Base-by-base conservation (phyloP, 2,329 filamentous ascomycete genomes). In the Rhynchosporium graminicola region DNA sequence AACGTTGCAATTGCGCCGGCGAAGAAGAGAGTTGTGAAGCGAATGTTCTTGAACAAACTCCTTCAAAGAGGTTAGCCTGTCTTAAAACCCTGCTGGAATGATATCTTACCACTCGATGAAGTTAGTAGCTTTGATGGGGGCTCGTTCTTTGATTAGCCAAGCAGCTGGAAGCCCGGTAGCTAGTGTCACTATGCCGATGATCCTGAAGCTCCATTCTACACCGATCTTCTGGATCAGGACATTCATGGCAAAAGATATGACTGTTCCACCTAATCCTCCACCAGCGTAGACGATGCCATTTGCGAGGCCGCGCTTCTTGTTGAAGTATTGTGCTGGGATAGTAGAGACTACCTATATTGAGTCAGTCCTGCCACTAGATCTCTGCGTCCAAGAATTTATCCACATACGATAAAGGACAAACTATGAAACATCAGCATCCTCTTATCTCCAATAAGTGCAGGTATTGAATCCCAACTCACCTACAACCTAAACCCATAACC, bases 1-100 rank as follows among this genome's bases (percentile, higher is more conserved):
- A 87, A 87, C 1, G 82, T 86, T 1, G 78, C 84, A 9, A 87
- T 77, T 0, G 79, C 81, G 0, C 82, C 81, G 4, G 80, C 79
- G 3, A 82, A 67, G 68, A 87, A 86, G 31, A 87, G 72, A 2
- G 81, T 71, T 5, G 76, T 66, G 71, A 87, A 87, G 9, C 77
- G 78, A 28, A 78, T 61, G 60, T 83, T 78, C 36, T 78, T 78
- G 71, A 87, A 84, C 2, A 86, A 74, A 36, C 74, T 74, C 81
- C 80, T 80, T 51, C 3, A n/a, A 15, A 15, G 9, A 40, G 12
- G 26, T 59, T 9, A 54, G 48, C 29, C 31, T 50, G 28, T 9
- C 9, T 20, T 13, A 26, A 2, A 5, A 26, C 43, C 28, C 12
- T 28, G 28, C 2, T 6, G 13, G 13, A 26, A 13, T 8, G 9